Evolutionary conservation across 2,329 filamentous ascomycete genomes (phyloP), one percentile per base, ranked within the genome.

Genomic region (Talaromyces sp.): DNA sequence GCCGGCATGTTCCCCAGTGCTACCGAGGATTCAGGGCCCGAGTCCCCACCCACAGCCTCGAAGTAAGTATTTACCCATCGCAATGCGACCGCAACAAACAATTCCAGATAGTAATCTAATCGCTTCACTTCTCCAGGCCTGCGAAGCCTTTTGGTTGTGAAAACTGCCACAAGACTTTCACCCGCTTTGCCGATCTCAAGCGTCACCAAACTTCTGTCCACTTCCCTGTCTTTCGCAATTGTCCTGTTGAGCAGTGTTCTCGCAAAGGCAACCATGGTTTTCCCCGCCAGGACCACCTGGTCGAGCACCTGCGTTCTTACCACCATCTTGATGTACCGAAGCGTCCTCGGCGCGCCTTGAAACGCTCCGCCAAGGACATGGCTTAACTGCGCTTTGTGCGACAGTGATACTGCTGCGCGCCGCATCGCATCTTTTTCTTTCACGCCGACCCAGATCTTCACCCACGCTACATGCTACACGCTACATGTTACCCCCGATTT

Each of bases 231-330:
- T 69, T 70, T 55, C 67, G 74, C 44, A 74, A 80, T 51, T 82
- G 80, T 58, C 70, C 73, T 1, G 65, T 71, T 24, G 62, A 66
- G 2, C 67, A 71, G 36, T 82, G 80, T 61, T 65, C 67, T 36
- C 74, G 79, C 14, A 80, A 79, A 60, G 75, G 73, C 4, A 63
- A 57, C 36, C 70, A 75, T 54, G 82, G 82, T 0, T 86, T 85
- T 61, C 79, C 79, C 4, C 74, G 83, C 5, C 73, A 77, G 47
- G 83, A 86, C 61, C 83, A 86, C 62, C 70, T 84, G 36, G 75
- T 74, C 35, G 83, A 85, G 62, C 83, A 86, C 64, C 65, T 81
- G 47, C 71, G 83, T 47, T 80, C 80, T 39, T 82, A 78, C 54
- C 83, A 86, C 62, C 75, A 79, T 49, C 66, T 77, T 41, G 72